These are phyloP conservation scores for Trichoderma arundinaceum DNA, from an alignment of 2,329 filamentous ascomycete genomes.

Conservation along the genomic window DNA sequence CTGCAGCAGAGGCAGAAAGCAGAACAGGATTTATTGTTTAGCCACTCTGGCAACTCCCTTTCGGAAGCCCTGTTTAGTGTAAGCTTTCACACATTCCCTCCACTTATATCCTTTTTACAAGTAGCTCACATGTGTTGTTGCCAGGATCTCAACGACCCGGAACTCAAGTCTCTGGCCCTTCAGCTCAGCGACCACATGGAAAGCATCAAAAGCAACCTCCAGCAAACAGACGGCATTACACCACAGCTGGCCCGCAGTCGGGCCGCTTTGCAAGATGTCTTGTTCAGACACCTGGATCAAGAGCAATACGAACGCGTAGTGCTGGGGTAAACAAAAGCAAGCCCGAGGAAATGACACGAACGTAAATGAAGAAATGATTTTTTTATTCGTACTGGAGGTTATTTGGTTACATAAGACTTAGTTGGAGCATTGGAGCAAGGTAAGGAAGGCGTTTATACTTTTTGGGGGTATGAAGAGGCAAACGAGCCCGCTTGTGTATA, in stretches of 20 bases:
- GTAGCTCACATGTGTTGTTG: not conserved
- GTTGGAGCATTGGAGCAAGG: too few relatives aligned
- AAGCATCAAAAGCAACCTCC: slow-evolving; percentile 59
- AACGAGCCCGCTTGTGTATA: not conserved
- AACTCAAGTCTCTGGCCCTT: slow-evolving; percentile 52
- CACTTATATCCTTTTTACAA: not conserved
- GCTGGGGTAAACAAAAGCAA: slow-evolving; percentile 43
- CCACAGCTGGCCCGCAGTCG: slow-evolving; percentile 55
- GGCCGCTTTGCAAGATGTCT: slow-evolving; percentile 56
- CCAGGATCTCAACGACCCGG: slow-evolving; percentile 46
- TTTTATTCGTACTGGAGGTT: not conserved
- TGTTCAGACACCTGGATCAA: slow-evolving; percentile 53
- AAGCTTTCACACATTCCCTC: not conserved
- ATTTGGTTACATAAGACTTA: too few relatives aligned
- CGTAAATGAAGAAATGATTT: not conserved
- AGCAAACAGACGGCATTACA: slow-evolving; percentile 58
- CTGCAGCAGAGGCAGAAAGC: slow-evolving; percentile 23
- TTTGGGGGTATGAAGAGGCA: not conserved
- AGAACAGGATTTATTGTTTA: slow-evolving; percentile 26
- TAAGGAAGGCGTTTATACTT: not conserved
- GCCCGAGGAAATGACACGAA: not conserved
- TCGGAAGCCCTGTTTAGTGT: slow-evolving; percentile 34
- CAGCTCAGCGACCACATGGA: slow-evolving; percentile 63
- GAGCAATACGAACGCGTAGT: slow-evolving; percentile 56
- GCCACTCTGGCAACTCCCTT: slow-evolving; percentile 2